Base-by-base conservation (phyloP, 345 rosid species). In the Atalantia buxifolia region DNA sequence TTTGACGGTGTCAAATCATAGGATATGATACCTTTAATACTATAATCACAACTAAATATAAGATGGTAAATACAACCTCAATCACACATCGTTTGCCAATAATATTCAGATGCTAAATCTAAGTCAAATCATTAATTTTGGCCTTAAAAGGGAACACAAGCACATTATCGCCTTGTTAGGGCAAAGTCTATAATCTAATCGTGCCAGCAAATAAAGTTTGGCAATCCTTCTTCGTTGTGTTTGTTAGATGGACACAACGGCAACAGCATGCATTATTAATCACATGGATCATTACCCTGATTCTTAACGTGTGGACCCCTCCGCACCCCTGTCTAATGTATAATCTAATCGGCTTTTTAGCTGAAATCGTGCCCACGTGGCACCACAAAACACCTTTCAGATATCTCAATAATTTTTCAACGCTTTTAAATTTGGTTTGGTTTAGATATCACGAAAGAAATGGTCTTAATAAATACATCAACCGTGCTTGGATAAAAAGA, bases 231-330 rank as follows among this genome's bases (percentile, higher is more conserved):
- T 0, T 59, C 0, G 1, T 59, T 59, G 4, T 24, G 63, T n/a
- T 59, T 7, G 42, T 65, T 4, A 10, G 12, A 21, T 7, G 4
- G 18, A 45, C 14, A 45, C 50, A 1, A 16, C 22, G 6, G 57
- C 22, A 53, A 53, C 7, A 53, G 57, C 22, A 21, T 18, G 12
- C 19, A 31, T 30, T 5, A 13, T 35, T 22, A 14, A 72, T 36
- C 79, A 63, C 76, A 22, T 70, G 66, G 60, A 75, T 75, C 71
- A 53, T 66, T 64, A 56, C 30, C 56, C 77, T 16, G 16, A 67
- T 72, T 63, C 55, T 30, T 24, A 27, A 27, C 78, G 27, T 24
- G 38, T 75, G 61, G 82, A 80, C 35, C 42, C 82, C 86, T 30
- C 42, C 14, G 27, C 33, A 56, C 21, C 19, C 56, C 69, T 56